phyloP scores from a whole-genome alignment of 148 eudicot species.

The Cornus florida region DNA sequence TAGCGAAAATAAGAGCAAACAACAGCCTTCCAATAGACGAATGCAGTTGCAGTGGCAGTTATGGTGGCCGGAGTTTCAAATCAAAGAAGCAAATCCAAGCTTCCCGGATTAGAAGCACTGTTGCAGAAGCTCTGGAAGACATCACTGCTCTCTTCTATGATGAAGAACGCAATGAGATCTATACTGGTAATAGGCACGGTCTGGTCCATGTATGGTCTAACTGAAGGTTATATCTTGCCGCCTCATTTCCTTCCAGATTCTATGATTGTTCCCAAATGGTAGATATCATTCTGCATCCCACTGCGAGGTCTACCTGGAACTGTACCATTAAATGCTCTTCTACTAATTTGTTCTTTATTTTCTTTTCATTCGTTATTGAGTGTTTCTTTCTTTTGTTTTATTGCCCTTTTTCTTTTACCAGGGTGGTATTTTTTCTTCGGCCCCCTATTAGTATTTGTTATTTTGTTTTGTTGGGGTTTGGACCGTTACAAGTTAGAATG shows the following conservation, averaged over 20 bases:
- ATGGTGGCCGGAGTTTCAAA: constrained; percentile 36
- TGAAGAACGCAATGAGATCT: constrained; percentile 97
- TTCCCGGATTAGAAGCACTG: constrained; percentile 59
- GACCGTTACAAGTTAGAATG: constrained; percentile 3
- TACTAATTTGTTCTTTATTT: background rate
- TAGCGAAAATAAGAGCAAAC: constrained; percentile 78
- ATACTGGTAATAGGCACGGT: constrained; percentile 87
- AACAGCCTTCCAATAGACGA: constrained; percentile 45
- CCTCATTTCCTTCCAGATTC: background rate
- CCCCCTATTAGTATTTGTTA: background rate
- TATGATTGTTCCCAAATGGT: constrained; percentile 7
- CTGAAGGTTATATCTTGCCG: constrained; percentile 32
- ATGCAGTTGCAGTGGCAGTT: constrained; percentile 37
- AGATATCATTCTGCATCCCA: background rate
- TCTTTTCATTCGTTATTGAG: background rate
- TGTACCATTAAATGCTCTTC: background rate
- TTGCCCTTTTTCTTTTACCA: background rate
- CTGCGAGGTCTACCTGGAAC: background rate
- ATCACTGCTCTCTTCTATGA: constrained; percentile 93
- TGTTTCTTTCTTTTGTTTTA: constrained; percentile 5
- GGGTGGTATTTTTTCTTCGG: background rate
- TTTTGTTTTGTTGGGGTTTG: background rate
- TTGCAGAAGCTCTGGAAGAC: constrained; percentile 85
- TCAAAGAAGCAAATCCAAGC: constrained; percentile 55
- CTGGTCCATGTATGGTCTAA: constrained; percentile 98